Base-by-base conservation (phyloP, 306 rosid genomes). In the Trifolium fragiferum region DNA sequence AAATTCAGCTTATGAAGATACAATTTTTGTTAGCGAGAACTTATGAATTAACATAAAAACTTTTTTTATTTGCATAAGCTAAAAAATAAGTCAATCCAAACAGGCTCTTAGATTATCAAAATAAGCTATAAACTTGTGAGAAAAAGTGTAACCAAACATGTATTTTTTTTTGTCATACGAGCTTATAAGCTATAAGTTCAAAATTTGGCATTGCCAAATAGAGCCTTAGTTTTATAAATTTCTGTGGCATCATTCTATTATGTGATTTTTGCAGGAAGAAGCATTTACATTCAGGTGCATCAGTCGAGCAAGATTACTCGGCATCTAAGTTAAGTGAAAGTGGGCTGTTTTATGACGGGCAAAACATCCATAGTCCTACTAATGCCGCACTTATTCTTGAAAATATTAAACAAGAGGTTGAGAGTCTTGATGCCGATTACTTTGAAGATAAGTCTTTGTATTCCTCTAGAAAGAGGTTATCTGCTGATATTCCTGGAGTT, bases 331-430 rank as follows among this genome's bases (percentile, higher is more conserved):
- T 83, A 33, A 76, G 91, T 78, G 88, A 85, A 61, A 68, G 93
- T 37, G 78, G 92, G 72, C 76, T 90, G 57, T 73, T 87, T 1
- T 88, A 88, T 43, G 99, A 92, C 32, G 96, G 90, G 8, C 89
- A 86, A 70, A 84, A 40, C 82, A 85, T 94, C 85, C 97, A 89
- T 77, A 88, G 93, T 88, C 96, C 96, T 46, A 82, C 93, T 19
- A 94, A 91, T 85, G 92, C 98, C 1, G 95, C 96, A 64, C 97
- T 94, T 59, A 72, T 92, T 83, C 97, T 94, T 35, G 98, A 91
- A 70, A 86, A 89, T 77, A 88, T 94, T 63, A 90, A 90, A 66
- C 88, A 89, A 79, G 98, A 94, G 82, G 90, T 71, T 37, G 92
- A 88, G 66, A 64, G 86, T 80, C 68, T 82, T 40, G 89, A 87